Evolutionary conservation across 2,329 filamentous ascomycete species (phyloP).

Genomic region (Fonsecaea erecta): DNA sequence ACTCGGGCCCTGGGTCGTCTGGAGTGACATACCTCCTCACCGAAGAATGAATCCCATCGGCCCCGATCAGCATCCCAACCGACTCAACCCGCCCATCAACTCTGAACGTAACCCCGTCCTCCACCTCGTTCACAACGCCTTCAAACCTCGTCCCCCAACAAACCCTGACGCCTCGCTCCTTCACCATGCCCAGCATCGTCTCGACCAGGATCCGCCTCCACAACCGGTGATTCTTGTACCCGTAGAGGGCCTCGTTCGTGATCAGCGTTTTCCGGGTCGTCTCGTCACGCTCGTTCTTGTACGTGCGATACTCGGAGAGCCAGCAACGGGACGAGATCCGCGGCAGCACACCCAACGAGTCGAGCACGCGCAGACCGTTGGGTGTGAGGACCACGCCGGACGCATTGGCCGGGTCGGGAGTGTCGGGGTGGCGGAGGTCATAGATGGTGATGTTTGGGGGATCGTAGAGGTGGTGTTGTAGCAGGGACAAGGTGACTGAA

Average conservation of each 20-base stretch:
- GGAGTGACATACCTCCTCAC: slow-evolving; percentile 59
- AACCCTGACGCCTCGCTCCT: slow-evolving; percentile 49
- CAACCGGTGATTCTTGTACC: slow-evolving; percentile 60
- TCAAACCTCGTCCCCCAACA: slow-evolving; percentile 57
- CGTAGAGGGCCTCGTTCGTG: slow-evolving; percentile 54
- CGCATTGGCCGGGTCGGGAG: slow-evolving; percentile 40
- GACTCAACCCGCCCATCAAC: slow-evolving; percentile 49
- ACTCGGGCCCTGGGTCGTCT: slow-evolving; percentile 52
- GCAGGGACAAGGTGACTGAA: slow-evolving; percentile 19
- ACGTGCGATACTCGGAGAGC: slow-evolving; percentile 43
- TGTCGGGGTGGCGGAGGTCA: slow-evolving; percentile 40
- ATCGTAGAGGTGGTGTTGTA: slow-evolving; percentile 16
- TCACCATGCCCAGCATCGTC: slow-evolving; percentile 51
- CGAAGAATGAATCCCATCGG: slow-evolving; percentile 64
- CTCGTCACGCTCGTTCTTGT: slow-evolving; percentile 40
- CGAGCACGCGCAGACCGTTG: slow-evolving; percentile 30
- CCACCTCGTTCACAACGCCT: slow-evolving; percentile 53
- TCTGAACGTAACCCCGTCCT: slow-evolving; percentile 49
- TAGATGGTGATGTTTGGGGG: slow-evolving; percentile 40
- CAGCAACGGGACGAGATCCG: slow-evolving; percentile 24
- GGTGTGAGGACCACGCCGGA: slow-evolving; percentile 34
- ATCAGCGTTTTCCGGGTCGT: slow-evolving; percentile 39
- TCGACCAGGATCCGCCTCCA: slow-evolving; percentile 59
- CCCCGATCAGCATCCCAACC: slow-evolving; percentile 58
- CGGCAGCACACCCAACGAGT: slow-evolving; percentile 18